These are phyloP conservation scores for Aspergillus affinis DNA, from an alignment of 495 filamentous ascomycete species.

Conservation along the genomic window DNA sequence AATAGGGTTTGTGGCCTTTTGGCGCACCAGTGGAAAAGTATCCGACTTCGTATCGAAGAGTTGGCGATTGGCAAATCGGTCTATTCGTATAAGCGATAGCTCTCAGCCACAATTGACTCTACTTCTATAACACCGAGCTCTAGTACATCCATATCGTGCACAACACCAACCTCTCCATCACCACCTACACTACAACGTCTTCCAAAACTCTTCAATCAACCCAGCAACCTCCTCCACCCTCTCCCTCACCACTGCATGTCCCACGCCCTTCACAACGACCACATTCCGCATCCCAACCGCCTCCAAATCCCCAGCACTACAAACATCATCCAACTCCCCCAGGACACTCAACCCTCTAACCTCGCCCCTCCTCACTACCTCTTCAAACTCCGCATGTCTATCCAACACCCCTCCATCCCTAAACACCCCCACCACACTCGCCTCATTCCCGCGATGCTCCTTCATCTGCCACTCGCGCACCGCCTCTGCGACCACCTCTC, in stretches of 20 bases:
- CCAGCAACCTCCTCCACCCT: conserved; percentile 1
- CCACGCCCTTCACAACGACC: conserved; percentile 33
- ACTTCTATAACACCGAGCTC: neutral
- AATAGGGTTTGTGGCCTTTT: neutral
- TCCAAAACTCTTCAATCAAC: conserved; percentile 31
- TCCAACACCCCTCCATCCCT: conserved; percentile 43
- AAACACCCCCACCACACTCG: conserved; percentile 43
- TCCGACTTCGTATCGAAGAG: neutral
- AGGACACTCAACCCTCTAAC: conserved; percentile 30
- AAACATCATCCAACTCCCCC: conserved; percentile 42
- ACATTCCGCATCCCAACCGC: conserved; percentile 36
- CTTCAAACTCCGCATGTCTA: conserved; percentile 35
- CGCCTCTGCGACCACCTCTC: conserved; percentile 46
- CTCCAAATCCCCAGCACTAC: conserved; percentile 30
- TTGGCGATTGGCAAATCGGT: neutral
- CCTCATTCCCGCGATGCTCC: conserved; percentile 40
- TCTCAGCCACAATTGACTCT: too few species aligned
- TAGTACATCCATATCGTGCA: neutral
- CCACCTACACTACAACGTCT: conserved; percentile 27
- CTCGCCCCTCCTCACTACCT: conserved; percentile 24
- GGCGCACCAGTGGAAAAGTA: neutral
- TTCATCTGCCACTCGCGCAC: conserved; percentile 44
- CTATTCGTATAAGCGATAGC: neutral
- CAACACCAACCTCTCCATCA: too few species aligned
- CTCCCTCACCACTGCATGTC: conserved; percentile 38